Percentiles rank a stretch among this genome's conserved stretches.
phyloP scores from a whole-genome alignment of 176 grass and related monocot genomes.

The Aegilops tauschii region DNA sequence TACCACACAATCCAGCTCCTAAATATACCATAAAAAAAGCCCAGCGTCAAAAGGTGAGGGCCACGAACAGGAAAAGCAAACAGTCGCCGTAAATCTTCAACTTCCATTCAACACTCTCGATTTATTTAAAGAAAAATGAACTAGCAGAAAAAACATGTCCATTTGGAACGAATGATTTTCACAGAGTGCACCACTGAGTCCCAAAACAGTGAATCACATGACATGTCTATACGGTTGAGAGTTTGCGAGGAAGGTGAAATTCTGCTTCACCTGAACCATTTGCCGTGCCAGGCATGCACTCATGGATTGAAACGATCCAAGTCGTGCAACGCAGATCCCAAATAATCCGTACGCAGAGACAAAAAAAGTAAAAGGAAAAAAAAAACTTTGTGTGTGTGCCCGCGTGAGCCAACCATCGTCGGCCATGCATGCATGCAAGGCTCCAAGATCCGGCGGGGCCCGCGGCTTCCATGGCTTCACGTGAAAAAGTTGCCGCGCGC shows the following conservation, averaged over 20 bases:
- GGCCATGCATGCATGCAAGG: slow-evolving; percentile 36
- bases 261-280: too few relatives aligned
- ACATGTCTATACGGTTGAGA: too few relatives aligned
- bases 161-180: too few relatives aligned
- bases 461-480: slow-evolving; percentile 20
- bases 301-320: neutral
- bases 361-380: neutral
- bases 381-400: neutral
- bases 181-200: too few relatives aligned
- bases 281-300: too few relatives aligned
- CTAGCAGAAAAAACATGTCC: too few relatives aligned
- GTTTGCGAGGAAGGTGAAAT: too few relatives aligned
- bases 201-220: too few relatives aligned
- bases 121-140: too few relatives aligned
- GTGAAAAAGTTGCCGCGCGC: slow-evolving; percentile 24
- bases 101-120: neutral
- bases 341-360: neutral
- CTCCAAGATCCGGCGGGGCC: slow-evolving; percentile 49
- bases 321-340: neutral
- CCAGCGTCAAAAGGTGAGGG: neutral
- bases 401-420: slow-evolving; percentile 12
- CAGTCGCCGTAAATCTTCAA: neutral
- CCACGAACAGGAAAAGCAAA: neutral
- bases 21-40: neutral
- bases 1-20: slow-evolving; percentile 32